Base-by-base conservation (phyloP, 345 rosid species). In the Melastoma malabathricum region DNA sequence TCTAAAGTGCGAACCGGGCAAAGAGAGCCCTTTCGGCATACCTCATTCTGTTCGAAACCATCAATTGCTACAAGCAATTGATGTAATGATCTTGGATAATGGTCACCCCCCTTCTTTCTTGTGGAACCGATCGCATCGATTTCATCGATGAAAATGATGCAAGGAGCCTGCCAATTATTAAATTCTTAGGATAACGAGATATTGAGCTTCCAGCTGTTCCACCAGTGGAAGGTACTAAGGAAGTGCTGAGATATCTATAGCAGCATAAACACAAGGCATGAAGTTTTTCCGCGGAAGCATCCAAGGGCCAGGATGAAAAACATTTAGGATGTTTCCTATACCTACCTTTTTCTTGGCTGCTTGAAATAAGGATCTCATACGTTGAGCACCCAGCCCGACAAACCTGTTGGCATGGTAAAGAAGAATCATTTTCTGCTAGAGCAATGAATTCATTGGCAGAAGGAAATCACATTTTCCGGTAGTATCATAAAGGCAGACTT, bases 41-140 rank as follows among this genome's bases (percentile, higher is more conserved):
- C 96, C 98, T 84, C 95, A 69, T 92, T 87, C 65, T 87, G 93
- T 66, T 92, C 96, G 69, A 92, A 92, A 60, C 98, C 98, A 79
- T 84, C 98, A 96, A 92, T 92, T 72, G 86, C 96, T 22, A 87
- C 98, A 54, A 92, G 98, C 52, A 92, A 65, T 64, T 92, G 98
- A 71, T 92, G 96, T 72, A 92, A 65, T 15, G 96, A 86, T 72
- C 84, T 92, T 82, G 86, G 86, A 10, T 96, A 84, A 71, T 92
- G 95, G 59, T 95, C 96, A 72, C 87, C 96, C 98, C 96, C 84
- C 71, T 87, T 94, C 63, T 87, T 92, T 62, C 98, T 70, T 6
- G 96, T 87, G 18, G 98, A 87, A 47, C 98, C 98, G 69, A 92
- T 89, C 22, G 95, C 96, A 68, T 92, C 97, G 54, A 87, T 92